Conservation (phyloP, 352 stramenopile species). For the Globisporangium recalcitrans region DNA sequence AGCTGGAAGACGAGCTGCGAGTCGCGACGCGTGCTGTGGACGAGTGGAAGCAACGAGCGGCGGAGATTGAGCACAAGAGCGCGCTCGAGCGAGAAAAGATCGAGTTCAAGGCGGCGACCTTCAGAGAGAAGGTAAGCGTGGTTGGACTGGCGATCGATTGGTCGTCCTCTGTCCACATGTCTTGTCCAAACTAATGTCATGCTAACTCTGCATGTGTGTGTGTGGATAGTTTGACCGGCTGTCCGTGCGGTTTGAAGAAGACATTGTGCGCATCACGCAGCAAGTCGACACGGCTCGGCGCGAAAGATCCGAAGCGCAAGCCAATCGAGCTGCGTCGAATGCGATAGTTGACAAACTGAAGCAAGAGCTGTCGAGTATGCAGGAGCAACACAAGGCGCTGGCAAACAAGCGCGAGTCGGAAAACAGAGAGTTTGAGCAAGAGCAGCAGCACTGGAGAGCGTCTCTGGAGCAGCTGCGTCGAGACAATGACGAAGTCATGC, state of each 20-base stretch:
- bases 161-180: no score
- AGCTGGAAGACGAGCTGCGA: conserved; percentile 32
- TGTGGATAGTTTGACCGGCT: conserved; percentile 12
- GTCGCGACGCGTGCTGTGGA: conserved; percentile 23
- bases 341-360: background rate
- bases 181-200: background rate
- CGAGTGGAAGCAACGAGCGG: conserved; percentile 27
- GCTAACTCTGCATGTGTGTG: background rate
- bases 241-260: conserved; percentile 15
- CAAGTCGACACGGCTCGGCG: conserved; percentile 11
- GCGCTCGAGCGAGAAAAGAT: conserved; percentile 22
- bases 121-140: conserved; percentile 16
- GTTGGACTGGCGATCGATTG: background rate
- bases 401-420: conserved; percentile 5
- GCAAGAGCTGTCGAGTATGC: background rate
- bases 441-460: conserved; percentile 17
- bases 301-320: conserved; percentile 4
- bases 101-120: conserved; percentile 18
- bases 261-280: conserved; percentile 14
- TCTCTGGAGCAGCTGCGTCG: conserved; percentile 1
- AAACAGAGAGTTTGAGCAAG: conserved; percentile 12
- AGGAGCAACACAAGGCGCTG: background rate
- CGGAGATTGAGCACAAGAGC: conserved; percentile 17
- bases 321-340: background rate
- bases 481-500: background rate